Conservation (phyloP, 805 yeast species). For the Ascoidea tarda region DNA sequence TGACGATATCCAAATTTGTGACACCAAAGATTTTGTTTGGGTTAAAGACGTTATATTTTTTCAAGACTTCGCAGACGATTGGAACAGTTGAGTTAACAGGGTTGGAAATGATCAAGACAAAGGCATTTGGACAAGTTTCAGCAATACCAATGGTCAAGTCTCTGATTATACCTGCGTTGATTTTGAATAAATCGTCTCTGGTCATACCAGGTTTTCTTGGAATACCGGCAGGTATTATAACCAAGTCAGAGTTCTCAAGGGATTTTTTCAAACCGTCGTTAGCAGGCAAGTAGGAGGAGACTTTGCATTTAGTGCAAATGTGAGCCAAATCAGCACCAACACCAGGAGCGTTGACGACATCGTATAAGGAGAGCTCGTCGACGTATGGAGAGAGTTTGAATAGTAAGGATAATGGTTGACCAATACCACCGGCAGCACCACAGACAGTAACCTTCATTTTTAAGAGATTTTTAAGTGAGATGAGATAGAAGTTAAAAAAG, state of each 20-base stretch:
- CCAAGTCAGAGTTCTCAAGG: conserved; percentile 10
- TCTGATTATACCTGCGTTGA: conserved; percentile 70
- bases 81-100: conserved; percentile 94
- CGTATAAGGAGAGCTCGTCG: conserved; percentile 61
- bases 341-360: conserved; percentile 75
- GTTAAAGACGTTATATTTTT: conserved; percentile 51
- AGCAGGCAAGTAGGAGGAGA: conserved; percentile 46
- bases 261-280: conserved; percentile 16
- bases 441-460: conserved; percentile 58
- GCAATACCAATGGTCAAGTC: conserved; percentile 69
- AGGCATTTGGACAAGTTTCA: conserved; percentile 54
- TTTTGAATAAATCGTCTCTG: conserved; percentile 76
- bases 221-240: conserved; percentile 64
- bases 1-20: conserved; percentile 75
- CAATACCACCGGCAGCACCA: conserved; percentile 94
- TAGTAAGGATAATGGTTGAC: conserved; percentile 79
- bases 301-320: conserved; percentile 53
- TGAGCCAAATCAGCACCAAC: conserved; percentile 83
- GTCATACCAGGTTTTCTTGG: conserved; percentile 96
- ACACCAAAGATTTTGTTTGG: conserved; percentile 75
- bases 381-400: conserved; percentile 55
- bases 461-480: not conserved
- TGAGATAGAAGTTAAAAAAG: not conserved
- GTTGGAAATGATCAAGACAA: conserved; percentile 74
- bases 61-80: conserved; percentile 68